These are phyloP conservation scores for Colletotrichum phormii DNA, from an alignment of 2,329 filamentous ascomycete genomes.

Conservation along the genomic window DNA sequence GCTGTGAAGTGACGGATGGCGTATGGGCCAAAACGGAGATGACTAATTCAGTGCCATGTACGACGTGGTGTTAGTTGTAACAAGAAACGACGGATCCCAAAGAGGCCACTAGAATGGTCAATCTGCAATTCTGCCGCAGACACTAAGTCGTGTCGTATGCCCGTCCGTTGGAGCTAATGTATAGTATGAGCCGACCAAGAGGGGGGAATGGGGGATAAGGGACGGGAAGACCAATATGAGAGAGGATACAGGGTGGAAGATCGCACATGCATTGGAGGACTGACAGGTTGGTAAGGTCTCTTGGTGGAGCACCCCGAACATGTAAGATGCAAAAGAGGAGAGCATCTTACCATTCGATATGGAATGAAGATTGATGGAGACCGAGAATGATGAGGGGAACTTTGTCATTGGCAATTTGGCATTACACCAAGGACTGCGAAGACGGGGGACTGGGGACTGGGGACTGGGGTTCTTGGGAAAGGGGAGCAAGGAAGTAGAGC, in stretches of 20 bases:
- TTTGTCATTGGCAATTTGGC: neutral
- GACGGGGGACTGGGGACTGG: neutral
- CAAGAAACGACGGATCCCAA: neutral
- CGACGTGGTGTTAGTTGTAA: neutral
- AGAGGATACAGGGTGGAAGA: neutral
- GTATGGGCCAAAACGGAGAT: constrained; percentile 6
- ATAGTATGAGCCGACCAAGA: neutral
- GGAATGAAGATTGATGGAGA: constrained; percentile 6
- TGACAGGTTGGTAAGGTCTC: neutral
- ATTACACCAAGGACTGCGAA: too few relatives aligned
- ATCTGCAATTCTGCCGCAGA: constrained; percentile 32
- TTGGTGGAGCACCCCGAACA: neutral
- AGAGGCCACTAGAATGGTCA: neutral
- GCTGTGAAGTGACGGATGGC: constrained; percentile 21
- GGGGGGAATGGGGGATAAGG: neutral
- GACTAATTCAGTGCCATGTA: constrained; percentile 8
- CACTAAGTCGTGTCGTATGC: constrained; percentile 7
- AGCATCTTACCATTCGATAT: neutral
- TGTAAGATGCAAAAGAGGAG: neutral
- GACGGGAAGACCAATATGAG: neutral
- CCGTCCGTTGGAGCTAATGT: constrained; percentile 18
- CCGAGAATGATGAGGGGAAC: neutral
- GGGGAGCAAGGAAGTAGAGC: constrained; percentile 5
- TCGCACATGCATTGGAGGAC: neutral
- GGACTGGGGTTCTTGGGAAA: neutral